Base-by-base conservation (phyloP, 2,329 filamentous ascomycete species). In the Paraphoma sp. region DNA sequence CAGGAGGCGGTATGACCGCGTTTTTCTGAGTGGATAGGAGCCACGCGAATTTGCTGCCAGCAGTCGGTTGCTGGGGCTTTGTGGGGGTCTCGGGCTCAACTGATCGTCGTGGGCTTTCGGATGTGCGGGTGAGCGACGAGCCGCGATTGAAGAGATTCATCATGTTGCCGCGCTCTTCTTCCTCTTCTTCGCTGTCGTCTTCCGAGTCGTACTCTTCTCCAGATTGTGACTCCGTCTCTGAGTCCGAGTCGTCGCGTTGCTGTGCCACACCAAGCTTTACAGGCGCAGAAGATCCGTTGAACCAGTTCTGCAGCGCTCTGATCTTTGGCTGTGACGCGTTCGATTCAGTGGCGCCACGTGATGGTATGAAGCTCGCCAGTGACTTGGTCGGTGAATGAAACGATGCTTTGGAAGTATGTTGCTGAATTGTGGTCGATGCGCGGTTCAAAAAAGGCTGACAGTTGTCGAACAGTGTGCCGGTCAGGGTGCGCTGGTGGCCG, bases 201-300 rank as follows among this genome's bases (percentile, higher is more conserved):
- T 64, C 64, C 0, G 67, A 69, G 45, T 68, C 62, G 60, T 63
- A 70, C 17, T 68, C 62, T 29, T 69, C 64, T 33, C 69, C 68
- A 16, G 67, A 65, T 36, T 69, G 69, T 6, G 67, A 69, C 7
- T 52, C 60, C 3, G 60, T 60, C 16, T 65, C 67, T 9, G 65
- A 68, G 9, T 69, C 70, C 31, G 70, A 70, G 38, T 75, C 72
- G 16, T 71, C 63, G 48, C 68, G 65, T 8, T 59, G 61, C 49
- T 64, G 63, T 9, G 67, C 46, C 17, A 82, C 66, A 41, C 77
- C 78, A 41, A 83, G 71, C 59, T 77, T 80, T 44, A 83, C 78
- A n/a, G 81, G 78, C 38, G 81, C 79, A 28, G 81, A 83, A 48
- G 80, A 77, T 38, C 83, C 82, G 65, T 80, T 81, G 68, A 85